These are phyloP conservation scores for Dinochytrium kinnereticum DNA, from an alignment of 371 early-diverging fungal species.

Conservation along the genomic window DNA sequence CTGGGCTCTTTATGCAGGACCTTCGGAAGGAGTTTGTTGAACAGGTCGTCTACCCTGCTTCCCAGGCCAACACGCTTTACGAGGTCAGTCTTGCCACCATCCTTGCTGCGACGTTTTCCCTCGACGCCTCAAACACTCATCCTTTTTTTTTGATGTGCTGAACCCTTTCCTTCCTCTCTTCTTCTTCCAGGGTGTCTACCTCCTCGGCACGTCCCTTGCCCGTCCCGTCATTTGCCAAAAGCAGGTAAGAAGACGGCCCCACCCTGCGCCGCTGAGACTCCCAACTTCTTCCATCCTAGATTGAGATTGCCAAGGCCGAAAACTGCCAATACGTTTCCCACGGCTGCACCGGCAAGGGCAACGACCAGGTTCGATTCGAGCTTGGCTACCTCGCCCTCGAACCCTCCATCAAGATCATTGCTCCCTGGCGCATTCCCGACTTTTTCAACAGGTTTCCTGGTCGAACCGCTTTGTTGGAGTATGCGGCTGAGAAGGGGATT, in stretches of 20 bases:
- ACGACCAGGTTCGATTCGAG: constrained; percentile 99
- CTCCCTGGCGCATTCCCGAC: constrained; percentile 92
- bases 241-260: constrained; percentile 47
- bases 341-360: constrained; percentile 99
- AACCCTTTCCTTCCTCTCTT: background rate
- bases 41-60: constrained; percentile 89
- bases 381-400: constrained; percentile 95
- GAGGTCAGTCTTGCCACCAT: constrained; percentile 60
- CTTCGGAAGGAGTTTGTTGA: constrained; percentile 91
- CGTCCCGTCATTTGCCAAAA: constrained; percentile 93
- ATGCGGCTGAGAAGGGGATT: constrained; percentile 88
- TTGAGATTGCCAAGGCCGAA: constrained; percentile 91
- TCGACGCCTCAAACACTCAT: background rate
- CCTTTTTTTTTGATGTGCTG: too few species aligned
- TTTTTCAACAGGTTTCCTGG: constrained; percentile 96
- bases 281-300: constrained; percentile 55
- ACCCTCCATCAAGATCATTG: constrained; percentile 92
- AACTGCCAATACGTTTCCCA: constrained; percentile 93
- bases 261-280: background rate
- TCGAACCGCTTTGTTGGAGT: constrained; percentile 88
- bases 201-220: constrained; percentile 95
- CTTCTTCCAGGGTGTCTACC: constrained; percentile 69
- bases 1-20: too few species aligned
- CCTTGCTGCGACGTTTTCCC: background rate
- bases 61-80: constrained; percentile 95